Percentiles rank a stretch among this genome's conserved stretches.
Conservation (phyloP, 1,139 yeast species). For the Candida sanyaensis region DNA sequence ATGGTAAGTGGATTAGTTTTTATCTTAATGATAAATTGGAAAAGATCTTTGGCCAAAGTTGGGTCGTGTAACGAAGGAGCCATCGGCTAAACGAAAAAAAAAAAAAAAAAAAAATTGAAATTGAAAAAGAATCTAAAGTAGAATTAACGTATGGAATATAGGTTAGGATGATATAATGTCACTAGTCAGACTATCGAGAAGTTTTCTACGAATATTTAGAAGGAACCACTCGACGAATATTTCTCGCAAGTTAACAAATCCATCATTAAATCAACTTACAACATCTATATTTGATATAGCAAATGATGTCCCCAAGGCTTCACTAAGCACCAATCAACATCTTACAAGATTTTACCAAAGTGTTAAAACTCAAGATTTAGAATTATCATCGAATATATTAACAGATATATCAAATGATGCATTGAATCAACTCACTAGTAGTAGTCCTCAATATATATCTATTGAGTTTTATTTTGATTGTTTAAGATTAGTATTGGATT, state of each 20-base stretch:
- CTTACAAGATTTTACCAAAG: constrained; percentile 4
- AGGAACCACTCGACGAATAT: not conserved
- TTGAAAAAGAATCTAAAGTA: too few relatives aligned
- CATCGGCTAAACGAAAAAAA: too few relatives aligned
- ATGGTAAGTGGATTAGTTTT: too few relatives aligned
- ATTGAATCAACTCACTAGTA: not conserved
- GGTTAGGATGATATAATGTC: too few relatives aligned
- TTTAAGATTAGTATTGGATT: constrained; percentile 7
- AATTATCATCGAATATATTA: constrained; percentile 2
- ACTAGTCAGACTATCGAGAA: not conserved
- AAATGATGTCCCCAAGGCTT: not conserved
- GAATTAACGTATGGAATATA: too few relatives aligned
- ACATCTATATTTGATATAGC: constrained; percentile 6
- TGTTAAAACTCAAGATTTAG: constrained; percentile 3
- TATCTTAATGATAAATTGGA: too few relatives aligned
- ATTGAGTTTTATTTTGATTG: constrained; percentile 9
- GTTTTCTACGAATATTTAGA: not conserved
- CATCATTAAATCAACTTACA: not conserved
- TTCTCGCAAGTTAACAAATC: not conserved
- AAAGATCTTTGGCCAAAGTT: too few relatives aligned
- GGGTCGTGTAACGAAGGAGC: too few relatives aligned
- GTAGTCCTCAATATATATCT: not conserved
- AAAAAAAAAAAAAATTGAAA: too few relatives aligned
- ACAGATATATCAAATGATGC: constrained; percentile 4
- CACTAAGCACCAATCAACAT: not conserved